Evolutionary conservation across 352 stramenopile species (phyloP), one percentile per base, ranked within the genome.

Genomic region (Phytophthora uliginosa): DNA sequence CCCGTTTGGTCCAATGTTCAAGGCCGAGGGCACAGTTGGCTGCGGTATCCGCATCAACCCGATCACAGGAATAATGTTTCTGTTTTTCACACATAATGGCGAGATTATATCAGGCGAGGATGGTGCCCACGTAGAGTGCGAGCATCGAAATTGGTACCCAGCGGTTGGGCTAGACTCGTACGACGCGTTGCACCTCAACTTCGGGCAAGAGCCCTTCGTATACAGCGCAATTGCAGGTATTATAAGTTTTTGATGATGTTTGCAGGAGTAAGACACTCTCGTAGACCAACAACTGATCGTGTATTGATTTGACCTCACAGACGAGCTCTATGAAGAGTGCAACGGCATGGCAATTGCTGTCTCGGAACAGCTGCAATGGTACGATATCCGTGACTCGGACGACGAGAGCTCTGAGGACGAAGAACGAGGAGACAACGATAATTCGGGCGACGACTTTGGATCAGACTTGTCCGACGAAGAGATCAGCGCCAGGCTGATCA

Each of bases 81-180:
- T 91, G 8, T 94, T 89, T 67, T 96, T 96, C 63, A 95, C 85
- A 7, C 85, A 89, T 40, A 93, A 90, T 42, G 88, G 89, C 13
- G 76, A 88, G 17, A 13, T 90, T 42, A 78, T 95, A 54, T 71
- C 78, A 6, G 63, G 83, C 73, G 67, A 61, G 58, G 31, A 76
- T 28, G 71, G 66, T 8, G 63, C 70, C 7, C 77, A 72, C 33
- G 60, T 93, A 10, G 76, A 82, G 55, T 92, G 86, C 55, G 48
- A 69, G 15, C 81, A 92, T 58, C 76, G 72, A 7, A 75, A 78
- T 2, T 91, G 90, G 83, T 98, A 88, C 57, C 90, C 92, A 5
- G 87, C 92, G 4, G 88, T 98, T 13, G 92, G 92, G 2, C 24
- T 98, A n/a, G 92, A 98, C 65, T 94, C 88, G 9, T 79, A 88